Conservation (phyloP, 2,329 filamentous ascomycete genomes). For the Mycosphaerella sp. region DNA sequence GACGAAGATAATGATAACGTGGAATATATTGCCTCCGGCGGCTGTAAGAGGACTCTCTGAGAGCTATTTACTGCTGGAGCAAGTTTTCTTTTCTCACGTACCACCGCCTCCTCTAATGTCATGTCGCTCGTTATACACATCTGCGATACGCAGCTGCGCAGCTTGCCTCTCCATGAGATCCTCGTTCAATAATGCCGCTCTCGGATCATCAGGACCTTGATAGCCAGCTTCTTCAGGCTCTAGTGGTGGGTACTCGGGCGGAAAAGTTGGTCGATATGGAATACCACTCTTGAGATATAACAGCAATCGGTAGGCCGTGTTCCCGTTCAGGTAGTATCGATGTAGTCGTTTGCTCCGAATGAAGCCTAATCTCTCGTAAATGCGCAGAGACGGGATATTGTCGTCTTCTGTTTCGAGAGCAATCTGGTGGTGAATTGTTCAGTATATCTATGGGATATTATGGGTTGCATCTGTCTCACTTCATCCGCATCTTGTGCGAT, state of each 20-base stretch:
- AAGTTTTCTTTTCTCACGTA: too few species aligned
- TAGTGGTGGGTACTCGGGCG: constrained; percentile 26
- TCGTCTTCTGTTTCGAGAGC: constrained; percentile 94
- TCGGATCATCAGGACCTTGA: not conserved
- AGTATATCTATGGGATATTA: not conserved
- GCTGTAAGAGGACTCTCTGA: too few species aligned
- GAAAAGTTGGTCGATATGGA: constrained; percentile 36
- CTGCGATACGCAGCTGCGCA: constrained; percentile 28
- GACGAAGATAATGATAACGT: too few species aligned
- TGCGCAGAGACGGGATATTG: constrained; percentile 79
- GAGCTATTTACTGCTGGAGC: too few species aligned
- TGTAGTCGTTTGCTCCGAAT: constrained; percentile 87
- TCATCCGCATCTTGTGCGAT: constrained; percentile 77
- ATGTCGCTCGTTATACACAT: constrained; percentile 9
- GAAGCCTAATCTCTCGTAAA: constrained; percentile 92
- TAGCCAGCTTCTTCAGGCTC: constrained; percentile 15
- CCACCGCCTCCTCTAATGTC: not conserved
- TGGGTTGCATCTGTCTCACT: constrained; percentile 33
- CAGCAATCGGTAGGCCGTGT: constrained; percentile 84
- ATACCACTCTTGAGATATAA: constrained; percentile 65
- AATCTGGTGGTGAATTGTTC: constrained; percentile 45
- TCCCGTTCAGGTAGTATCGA: constrained; percentile 94
- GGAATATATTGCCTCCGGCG: too few species aligned
- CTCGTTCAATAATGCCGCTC: constrained; percentile 12
- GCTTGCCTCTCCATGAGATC: constrained; percentile 28